Conservation (phyloP, 805 yeast species). For the Wickerhamomyces rabaulensis region DNA sequence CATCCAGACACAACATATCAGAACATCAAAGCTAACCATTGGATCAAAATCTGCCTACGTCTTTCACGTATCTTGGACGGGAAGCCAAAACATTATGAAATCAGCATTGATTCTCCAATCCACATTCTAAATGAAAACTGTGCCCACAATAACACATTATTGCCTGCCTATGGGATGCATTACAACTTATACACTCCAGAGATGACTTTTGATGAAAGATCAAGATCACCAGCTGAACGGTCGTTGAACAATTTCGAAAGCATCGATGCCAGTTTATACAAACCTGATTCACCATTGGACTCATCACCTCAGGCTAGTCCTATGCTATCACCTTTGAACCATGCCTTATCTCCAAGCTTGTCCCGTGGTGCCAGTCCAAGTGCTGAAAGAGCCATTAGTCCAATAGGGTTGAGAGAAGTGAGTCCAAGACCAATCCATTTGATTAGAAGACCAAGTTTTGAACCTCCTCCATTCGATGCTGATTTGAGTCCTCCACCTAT, state of each 20-base stretch:
- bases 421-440: slow-evolving; percentile 57
- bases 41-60: slow-evolving; percentile 87
- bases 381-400: slow-evolving; percentile 41
- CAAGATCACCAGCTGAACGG: slow-evolving; percentile 15
- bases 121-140: slow-evolving; percentile 73
- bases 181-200: slow-evolving; percentile 37
- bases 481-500: slow-evolving; percentile 33
- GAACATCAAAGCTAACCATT: slow-evolving; percentile 85
- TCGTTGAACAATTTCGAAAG: neutral
- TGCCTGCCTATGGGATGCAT: slow-evolving; percentile 61
- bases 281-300: slow-evolving; percentile 33
- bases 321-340: slow-evolving; percentile 28
- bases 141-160: slow-evolving; percentile 71
- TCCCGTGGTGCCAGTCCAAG: slow-evolving; percentile 25
- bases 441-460: slow-evolving; percentile 47
- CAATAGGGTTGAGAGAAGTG: slow-evolving; percentile 30
- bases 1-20: slow-evolving; percentile 85
- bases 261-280: neutral
- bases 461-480: slow-evolving; percentile 62
- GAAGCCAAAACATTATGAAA: slow-evolving; percentile 88
- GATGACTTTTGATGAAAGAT: slow-evolving; percentile 22
- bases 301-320: slow-evolving; percentile 51
- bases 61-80: slow-evolving; percentile 61
- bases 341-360: slow-evolving; percentile 28
- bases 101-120: slow-evolving; percentile 91